Conservation (phyloP, 495 filamentous ascomycete species). For the Patellaria atrata region DNA sequence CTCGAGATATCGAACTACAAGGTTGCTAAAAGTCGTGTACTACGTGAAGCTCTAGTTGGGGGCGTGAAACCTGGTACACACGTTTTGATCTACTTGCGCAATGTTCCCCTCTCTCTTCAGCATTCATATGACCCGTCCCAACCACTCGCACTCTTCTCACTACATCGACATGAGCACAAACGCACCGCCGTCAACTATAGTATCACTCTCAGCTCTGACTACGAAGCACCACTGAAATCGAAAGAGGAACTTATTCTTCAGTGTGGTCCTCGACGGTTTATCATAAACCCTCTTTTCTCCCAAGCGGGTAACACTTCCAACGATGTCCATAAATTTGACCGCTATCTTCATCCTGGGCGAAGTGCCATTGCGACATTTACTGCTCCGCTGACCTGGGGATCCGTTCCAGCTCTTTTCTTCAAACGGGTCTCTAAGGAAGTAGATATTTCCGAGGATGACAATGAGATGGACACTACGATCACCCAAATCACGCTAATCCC, state of each 20-base stretch:
- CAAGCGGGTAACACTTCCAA: slow-evolving; percentile 72
- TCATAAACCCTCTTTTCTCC: slow-evolving; percentile 84
- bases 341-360: slow-evolving; percentile 79
- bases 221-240: slow-evolving; percentile 59
- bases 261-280: slow-evolving; percentile 68
- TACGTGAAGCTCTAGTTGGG: slow-evolving; percentile 70
- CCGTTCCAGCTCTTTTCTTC: slow-evolving; percentile 79
- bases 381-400: slow-evolving; percentile 82
- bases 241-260: slow-evolving; percentile 86
- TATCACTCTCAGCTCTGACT: slow-evolving; percentile 61
- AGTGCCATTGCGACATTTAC: slow-evolving; percentile 85
- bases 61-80: slow-evolving; percentile 72
- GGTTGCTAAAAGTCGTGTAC: slow-evolving; percentile 53
- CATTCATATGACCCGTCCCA: slow-evolving; percentile 36
- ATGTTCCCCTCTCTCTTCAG: slow-evolving; percentile 48
- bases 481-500: slow-evolving; percentile 19
- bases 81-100: slow-evolving; percentile 65
- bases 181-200: slow-evolving; percentile 65
- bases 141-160: slow-evolving; percentile 61
- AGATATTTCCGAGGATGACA: slow-evolving; percentile 21
- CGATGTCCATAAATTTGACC: slow-evolving; percentile 91
- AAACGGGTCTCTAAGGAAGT: slow-evolving; percentile 29
- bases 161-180: slow-evolving; percentile 91
- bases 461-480: slow-evolving; percentile 21
- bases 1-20: slow-evolving; percentile 75